Evolutionary conservation across 2,329 filamentous ascomycete genomes (phyloP), one percentile per base, ranked within the genome.

Genomic region (Fusarium guadeloupense): DNA sequence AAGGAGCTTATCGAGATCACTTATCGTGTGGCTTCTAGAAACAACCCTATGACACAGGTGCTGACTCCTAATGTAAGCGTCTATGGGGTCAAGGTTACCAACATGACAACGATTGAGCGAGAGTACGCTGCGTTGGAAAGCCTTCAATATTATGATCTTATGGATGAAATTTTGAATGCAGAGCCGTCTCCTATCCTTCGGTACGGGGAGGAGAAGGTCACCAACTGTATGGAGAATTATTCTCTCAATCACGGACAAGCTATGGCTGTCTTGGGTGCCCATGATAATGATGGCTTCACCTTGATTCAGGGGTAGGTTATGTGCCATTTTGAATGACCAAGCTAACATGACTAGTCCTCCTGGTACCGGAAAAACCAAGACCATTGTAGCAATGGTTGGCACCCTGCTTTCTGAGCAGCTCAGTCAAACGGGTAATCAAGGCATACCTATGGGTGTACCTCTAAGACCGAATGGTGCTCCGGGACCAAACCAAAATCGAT

Each of bases 361-460:
- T 2, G 95, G 95, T 75, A 97, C 95, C 5, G 95, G 94, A 71
- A 99, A 99, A 79, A 99, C 95, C 0, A 99, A 99, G 75, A 99
- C 95, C 0, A 99, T 99, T 58, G 86, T 96, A 51, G 95, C 94
- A 26, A 96, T 99, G 82, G 93, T 98, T 20, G 95, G 95, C 30
- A 91, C 92, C 31, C 81, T 99, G 14, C 66, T 69, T n/a, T 75
- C 59, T 12, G 77, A 76, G 55, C 75, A 74, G 67, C 72, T 70
- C 57, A 75, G 68, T 62, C 77, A 73, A 52, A 56, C 63, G 48
- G 68, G 68, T 35, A 62, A 71, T 59, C 72, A 73, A 49, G 70
- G 74, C 14, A 69, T 72, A 13, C 71, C 73, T 12, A 56, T 76
- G 6, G 71, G 73, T 7, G 68, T 61, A 12, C 70, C 74, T 3